A percentile compares a stretch with the other conserved stretches of the same genome.
phyloP scores from a whole-genome alignment of 768 basidiomycete genomes.

The Macrocybe gigantea region DNA sequence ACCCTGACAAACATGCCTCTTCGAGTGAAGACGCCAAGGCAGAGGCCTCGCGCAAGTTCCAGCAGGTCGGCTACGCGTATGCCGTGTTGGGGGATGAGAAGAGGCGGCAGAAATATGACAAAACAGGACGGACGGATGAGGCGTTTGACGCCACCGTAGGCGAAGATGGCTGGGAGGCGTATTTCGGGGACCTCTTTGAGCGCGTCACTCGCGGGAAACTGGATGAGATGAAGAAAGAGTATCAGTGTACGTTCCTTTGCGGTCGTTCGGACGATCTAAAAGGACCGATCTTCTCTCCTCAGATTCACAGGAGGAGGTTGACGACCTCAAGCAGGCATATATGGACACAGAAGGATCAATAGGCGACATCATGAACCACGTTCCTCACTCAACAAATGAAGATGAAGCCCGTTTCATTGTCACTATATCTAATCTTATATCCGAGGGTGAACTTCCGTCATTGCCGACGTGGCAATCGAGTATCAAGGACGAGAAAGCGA shows the following conservation, averaged over 20 bases:
- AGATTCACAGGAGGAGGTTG: constrained; percentile 84
- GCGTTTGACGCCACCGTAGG: constrained; percentile 62
- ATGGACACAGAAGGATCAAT: constrained; percentile 66
- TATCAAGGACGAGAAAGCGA: constrained; percentile 76
- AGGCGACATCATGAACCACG: constrained; percentile 73
- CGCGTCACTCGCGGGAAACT: constrained; percentile 79
- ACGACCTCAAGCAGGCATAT: constrained; percentile 78
- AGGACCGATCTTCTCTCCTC: not conserved
- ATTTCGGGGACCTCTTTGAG: constrained; percentile 89
- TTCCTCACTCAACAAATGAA: constrained; percentile 78
- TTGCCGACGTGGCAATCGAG: constrained; percentile 62
- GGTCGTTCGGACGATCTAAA: not conserved
- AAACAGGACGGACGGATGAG: constrained; percentile 83
- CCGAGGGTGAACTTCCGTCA: constrained; percentile 47
- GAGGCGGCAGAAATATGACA: constrained; percentile 72
- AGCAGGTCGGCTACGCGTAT: constrained; percentile 93
- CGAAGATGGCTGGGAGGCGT: constrained; percentile 91
- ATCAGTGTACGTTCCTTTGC: constrained; percentile 62
- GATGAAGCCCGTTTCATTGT: constrained; percentile 85
- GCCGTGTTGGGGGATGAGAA: constrained; percentile 78
- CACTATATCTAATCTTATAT: constrained; percentile 62
- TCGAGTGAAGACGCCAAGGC: constrained; percentile 55
- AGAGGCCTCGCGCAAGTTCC: constrained; percentile 74
- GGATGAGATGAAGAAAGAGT: constrained; percentile 90
- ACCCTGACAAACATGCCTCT: constrained; percentile 85